A percentile compares a stretch with the other conserved stretches of the same genome.
Conservation (phyloP, 208 protist species). For the Trypanosoma avium region DNA sequence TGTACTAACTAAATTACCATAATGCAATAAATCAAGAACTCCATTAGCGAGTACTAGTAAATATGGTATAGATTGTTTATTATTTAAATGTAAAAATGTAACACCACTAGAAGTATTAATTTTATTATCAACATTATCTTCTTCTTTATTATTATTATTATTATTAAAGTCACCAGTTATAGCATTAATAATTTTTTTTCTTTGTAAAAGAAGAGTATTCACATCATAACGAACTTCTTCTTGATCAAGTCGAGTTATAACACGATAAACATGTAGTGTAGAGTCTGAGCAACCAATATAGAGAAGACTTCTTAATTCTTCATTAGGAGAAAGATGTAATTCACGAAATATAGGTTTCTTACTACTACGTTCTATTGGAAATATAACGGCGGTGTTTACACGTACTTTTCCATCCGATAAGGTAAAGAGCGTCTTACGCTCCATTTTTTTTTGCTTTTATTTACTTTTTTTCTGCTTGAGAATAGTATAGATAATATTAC, state of each 20-base stretch:
- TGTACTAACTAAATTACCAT: background rate
- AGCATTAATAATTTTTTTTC: background rate
- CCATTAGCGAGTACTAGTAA: constrained; percentile 12
- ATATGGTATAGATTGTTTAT: background rate
- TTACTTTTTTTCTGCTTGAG: no score
- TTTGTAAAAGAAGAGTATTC: background rate
- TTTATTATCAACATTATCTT: background rate
- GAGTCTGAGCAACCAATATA: constrained; percentile 32
- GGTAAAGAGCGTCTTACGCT: constrained; percentile 6
- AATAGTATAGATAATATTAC: no score
- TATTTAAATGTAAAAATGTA: constrained; percentile 19
- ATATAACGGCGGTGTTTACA: constrained; percentile 6
- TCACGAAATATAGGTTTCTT: background rate
- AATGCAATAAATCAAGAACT: constrained; percentile 10
- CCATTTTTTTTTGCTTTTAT: background rate
- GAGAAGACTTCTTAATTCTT: constrained; percentile 30
- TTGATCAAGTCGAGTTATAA: constrained; percentile 5
- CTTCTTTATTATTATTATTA: background rate
- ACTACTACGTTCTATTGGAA: constrained; percentile 1
- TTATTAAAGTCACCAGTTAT: background rate
- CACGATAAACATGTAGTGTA: constrained; percentile 32
- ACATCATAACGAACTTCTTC: constrained; percentile 13
- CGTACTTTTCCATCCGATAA: constrained; percentile 15
- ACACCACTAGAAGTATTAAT: background rate
- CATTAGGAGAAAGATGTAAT: constrained; percentile 12